A percentile compares a stretch with the other conserved stretches of the same genome.
These are phyloP conservation scores for Aspergillus neoniger DNA, from an alignment of 2,329 filamentous ascomycete species.

Conservation along the genomic window DNA sequence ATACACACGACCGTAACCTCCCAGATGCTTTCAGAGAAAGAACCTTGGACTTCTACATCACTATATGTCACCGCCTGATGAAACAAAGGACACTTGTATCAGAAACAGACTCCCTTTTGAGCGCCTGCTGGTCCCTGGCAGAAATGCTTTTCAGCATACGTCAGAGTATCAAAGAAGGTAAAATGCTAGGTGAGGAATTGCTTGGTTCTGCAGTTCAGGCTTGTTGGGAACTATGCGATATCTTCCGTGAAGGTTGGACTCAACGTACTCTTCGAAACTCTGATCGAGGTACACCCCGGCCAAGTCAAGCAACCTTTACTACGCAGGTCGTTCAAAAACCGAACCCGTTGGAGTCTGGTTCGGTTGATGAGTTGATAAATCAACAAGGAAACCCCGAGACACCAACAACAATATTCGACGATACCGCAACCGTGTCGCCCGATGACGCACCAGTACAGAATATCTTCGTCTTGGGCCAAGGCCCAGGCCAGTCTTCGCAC, in stretches of 20 bases:
- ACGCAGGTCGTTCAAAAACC: slow-evolving; percentile 56
- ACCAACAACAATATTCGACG: slow-evolving; percentile 92
- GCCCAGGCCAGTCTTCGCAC: slow-evolving; percentile 52
- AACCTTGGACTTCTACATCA: slow-evolving; percentile 92
- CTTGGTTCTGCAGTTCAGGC: slow-evolving; percentile 86
- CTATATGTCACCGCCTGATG: slow-evolving; percentile 92
- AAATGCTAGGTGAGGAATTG: slow-evolving; percentile 75
- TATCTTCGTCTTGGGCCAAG: slow-evolving; percentile 80
- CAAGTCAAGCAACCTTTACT: slow-evolving; percentile 73
- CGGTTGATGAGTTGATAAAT: slow-evolving; percentile 28
- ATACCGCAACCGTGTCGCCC: slow-evolving; percentile 80
- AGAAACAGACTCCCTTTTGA: slow-evolving; percentile 79
- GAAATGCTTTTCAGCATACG: slow-evolving; percentile 92
- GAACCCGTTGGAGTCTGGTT: slow-evolving; percentile 42
- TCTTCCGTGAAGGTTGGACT: slow-evolving; percentile 90
- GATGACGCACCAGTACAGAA: slow-evolving; percentile 80
- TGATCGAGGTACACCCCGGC: slow-evolving; percentile 80
- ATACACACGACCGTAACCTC: slow-evolving; percentile 80
- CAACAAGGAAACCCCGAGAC: slow-evolving; percentile 68
- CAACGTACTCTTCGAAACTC: slow-evolving; percentile 67
- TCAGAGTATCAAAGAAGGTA: slow-evolving; percentile 75
- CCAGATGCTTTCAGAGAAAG: slow-evolving; percentile 86
- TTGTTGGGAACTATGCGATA: slow-evolving; percentile 91
- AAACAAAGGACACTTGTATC: slow-evolving; percentile 79
- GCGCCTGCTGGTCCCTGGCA: slow-evolving; percentile 85